A percentile compares a stretch with the other conserved stretches of the same genome.
These are phyloP conservation scores for Phaeotremella fagi DNA, from an alignment of 768 basidiomycete species.

Conservation along the genomic window DNA sequence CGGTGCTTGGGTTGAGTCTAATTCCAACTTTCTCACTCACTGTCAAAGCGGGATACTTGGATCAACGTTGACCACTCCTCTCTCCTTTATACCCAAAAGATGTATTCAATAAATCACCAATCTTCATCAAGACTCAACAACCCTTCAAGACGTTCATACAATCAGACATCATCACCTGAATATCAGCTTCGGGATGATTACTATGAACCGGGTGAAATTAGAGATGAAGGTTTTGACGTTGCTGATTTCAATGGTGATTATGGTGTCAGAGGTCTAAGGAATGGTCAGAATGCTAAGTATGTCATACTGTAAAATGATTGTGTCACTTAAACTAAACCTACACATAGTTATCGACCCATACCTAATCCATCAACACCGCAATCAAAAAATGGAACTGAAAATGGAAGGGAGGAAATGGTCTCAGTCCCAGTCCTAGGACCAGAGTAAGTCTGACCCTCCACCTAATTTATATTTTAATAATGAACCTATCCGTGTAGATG, in stretches of 20 bases:
- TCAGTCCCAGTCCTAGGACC: constrained; percentile 87
- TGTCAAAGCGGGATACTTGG: no score
- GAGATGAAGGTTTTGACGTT: constrained; percentile 37
- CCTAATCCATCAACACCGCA: constrained; percentile 16
- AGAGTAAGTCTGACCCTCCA: constrained; percentile 52
- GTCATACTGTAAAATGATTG: not conserved
- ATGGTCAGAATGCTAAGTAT: constrained; percentile 2
- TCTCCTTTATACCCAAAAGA: no score
- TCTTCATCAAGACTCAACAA: no score
- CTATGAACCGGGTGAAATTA: constrained; percentile 28
- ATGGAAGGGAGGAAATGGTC: constrained; percentile 65
- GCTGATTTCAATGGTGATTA: constrained; percentile 42
- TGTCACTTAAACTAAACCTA: not conserved
- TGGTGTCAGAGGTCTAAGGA: no score
- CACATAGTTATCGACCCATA: constrained; percentile 25
- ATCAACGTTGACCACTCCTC: no score
- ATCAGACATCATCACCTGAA: not conserved
- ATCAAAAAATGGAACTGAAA: no score
- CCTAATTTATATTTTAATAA: no score
- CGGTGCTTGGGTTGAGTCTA: not conserved
- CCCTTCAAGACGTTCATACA: no score
- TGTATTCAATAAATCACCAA: no score
- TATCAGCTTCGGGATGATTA: no score
- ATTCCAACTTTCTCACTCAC: no score
- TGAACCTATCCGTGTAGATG: no score